phyloP scores from a whole-genome alignment of 1,284 basidiomycete genomes.

The Ceratobasidium sp. region DNA sequence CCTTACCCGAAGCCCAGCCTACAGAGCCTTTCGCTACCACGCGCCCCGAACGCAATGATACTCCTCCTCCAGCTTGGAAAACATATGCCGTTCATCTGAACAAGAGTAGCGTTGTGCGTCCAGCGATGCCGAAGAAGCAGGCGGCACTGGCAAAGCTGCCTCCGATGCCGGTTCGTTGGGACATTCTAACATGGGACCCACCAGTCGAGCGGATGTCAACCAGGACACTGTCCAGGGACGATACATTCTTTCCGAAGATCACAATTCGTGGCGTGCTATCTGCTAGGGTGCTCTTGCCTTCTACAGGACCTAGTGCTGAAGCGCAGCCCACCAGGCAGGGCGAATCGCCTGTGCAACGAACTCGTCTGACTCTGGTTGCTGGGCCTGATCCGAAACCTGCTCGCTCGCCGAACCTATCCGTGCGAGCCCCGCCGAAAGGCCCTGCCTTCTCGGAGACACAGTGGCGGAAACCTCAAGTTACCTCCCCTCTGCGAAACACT shows the following conservation, averaged over 20 bases:
- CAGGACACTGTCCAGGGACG: constrained; percentile 70
- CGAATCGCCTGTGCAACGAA: constrained; percentile 11
- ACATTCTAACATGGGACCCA: constrained; percentile 77
- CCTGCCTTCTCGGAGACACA: constrained; percentile 46
- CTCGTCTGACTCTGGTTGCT: neutral
- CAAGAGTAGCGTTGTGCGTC: constrained; percentile 49
- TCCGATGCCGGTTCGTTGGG: constrained; percentile 60
- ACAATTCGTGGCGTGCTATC: constrained; percentile 19
- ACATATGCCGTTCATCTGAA: constrained; percentile 49
- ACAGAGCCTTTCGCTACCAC: constrained; percentile 31
- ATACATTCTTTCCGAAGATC: constrained; percentile 66
- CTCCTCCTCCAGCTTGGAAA: constrained; percentile 30
- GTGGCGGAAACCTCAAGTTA: constrained; percentile 49
- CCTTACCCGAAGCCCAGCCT: neutral
- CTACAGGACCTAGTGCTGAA: neutral
- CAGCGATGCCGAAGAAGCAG: constrained; percentile 59
- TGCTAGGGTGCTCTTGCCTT: constrained; percentile 14
- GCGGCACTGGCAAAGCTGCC: constrained; percentile 55
- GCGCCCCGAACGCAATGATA: constrained; percentile 20
- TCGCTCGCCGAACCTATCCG: constrained; percentile 13
- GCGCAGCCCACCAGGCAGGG: constrained; percentile 7
- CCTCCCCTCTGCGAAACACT: constrained; percentile 30
- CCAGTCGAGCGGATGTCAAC: constrained; percentile 70
- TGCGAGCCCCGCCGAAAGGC: constrained; percentile 46
- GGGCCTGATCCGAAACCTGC: constrained; percentile 3